Base-by-base conservation (phyloP, 768 basidiomycete species). In the Brasilioporus rufonigricans region DNA sequence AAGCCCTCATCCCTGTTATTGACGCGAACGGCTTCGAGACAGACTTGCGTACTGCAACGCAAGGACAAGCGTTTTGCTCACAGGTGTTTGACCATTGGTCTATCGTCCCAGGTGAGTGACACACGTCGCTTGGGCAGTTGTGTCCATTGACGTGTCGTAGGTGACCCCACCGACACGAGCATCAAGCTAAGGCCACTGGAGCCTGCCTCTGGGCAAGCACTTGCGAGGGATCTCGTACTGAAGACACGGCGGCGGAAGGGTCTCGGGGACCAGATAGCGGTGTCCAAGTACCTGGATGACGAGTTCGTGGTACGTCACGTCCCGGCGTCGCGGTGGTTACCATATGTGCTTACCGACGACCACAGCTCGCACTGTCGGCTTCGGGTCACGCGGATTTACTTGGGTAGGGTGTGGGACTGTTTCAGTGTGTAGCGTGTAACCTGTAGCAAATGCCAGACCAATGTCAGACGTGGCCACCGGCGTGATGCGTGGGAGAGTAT, bases 1-100 rank as follows among this genome's bases (percentile, higher is more conserved):
- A 99, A 74, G 97, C 97, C 1, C 79, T 98, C 45, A 98, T 99
- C 57, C 97, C 97, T 3, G 96, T 98, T 44, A 93, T 99, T 59
- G 97, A 99, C 68, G 92, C 97, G 43, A 98, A 98, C 65, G 97
- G 97, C 0, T 99, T 99, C 71, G 97, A 99, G 77, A 97, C 95
- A 5, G 97, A 99, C 75, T 74, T 99, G 68, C 78, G 97, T 64
- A 98, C 95, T 45, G 93, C 97, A 44, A 99, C 97, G 24, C 93
- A 97, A 73, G 97, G 97, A 26, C 97, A 98, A 72, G 97, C 97
- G n/a, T 98, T 98, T 77, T 97, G 94, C 66, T 77, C 93, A 64
- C 95, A 98, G 71, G 85, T 92, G 59, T 99, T 98, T 72, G 96
- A 98, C 71, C 97, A 99, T 65, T 99, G 97, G 97, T 89, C 90